Base-by-base conservation (phyloP, 768 basidiomycete species). In the Tylopilus felleus region DNA sequence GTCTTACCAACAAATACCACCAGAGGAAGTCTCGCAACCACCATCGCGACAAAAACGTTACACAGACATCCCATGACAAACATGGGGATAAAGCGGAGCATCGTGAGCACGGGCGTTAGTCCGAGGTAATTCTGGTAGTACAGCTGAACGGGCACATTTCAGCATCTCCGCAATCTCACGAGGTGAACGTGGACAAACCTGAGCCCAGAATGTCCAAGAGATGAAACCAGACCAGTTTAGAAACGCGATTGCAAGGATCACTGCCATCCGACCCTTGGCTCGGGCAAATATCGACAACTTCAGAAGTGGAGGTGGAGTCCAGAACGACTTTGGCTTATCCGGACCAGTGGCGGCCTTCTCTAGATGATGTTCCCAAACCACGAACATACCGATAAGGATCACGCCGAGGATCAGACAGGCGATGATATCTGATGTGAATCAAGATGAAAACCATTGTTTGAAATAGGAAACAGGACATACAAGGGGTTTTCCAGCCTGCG, bases 61-160 rank as follows among this genome's bases (percentile, higher is more conserved):
- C 84, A 86, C 4, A 80, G 36, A 7, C 82, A 52, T 5, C 90
- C 90, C 17, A 78, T 78, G 17, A 90, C 62, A 28, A 81, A 79
- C 85, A 88, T 88, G 0, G 90, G 90, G 1, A 90, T 53, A 47
- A 91, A 70, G 3, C 87, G 80, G 21, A 87, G 56, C 67, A 88
- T 86, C 0, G 85, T 80, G 13, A 74, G 70, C 16, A 92, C 70
- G 0, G 88, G 83, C 0, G 69, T 75, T 5, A 83, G 75, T 0
- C 70, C 60, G 14, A 75, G 58, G 64, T 84, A 92, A 44, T 81
- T 76, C 61, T 92, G 88, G 64, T 89, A 92, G 63, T 83, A 90
- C 6, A 90, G 63, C 82, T 89, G 52, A 31, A 25, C 39, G 9
- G 31, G 22, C 45, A 48, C 8, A 43, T 22, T 42, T 58, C 25